A percentile compares a stretch with the other conserved stretches of the same genome.
Conservation (phyloP, 73 alveolate genomes). For the Uronychia binucleata region DNA sequence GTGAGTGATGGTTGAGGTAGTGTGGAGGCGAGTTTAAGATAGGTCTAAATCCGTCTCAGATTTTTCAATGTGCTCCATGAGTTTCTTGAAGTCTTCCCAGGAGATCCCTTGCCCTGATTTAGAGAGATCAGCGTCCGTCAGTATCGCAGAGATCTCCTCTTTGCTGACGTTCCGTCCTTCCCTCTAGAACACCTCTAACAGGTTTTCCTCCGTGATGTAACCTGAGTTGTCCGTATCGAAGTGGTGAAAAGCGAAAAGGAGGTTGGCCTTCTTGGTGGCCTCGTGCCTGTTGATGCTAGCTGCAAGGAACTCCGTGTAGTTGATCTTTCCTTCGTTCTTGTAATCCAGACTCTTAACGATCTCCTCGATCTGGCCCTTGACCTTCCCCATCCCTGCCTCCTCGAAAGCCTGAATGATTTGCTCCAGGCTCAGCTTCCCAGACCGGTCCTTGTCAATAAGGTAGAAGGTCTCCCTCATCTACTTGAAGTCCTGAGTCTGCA, state of each 20-base stretch:
- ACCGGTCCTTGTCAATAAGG: neutral
- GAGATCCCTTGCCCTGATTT: constrained; percentile 45
- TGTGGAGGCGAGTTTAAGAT: too few species aligned
- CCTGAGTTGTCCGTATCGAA: constrained; percentile 67
- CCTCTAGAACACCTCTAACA: constrained; percentile 62
- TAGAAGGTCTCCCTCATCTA: constrained; percentile 47
- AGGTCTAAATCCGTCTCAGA: too few species aligned
- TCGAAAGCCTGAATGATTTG: constrained; percentile 13
- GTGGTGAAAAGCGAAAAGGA: constrained; percentile 59
- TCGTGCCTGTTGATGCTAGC: constrained; percentile 57
- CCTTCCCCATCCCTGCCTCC: constrained; percentile 23
- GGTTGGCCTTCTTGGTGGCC: constrained; percentile 38
- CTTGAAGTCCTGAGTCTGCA: constrained; percentile 31
- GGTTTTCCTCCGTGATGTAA: constrained; percentile 53
- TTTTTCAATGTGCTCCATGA: constrained; percentile 41
- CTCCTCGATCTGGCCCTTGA: constrained; percentile 16
- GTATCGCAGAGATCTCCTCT: constrained; percentile 47
- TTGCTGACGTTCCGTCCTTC: constrained; percentile 52
- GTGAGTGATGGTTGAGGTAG: too few species aligned
- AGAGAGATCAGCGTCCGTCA: constrained; percentile 48
- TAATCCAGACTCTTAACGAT: constrained; percentile 19
- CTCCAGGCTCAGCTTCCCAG: constrained; percentile 12
- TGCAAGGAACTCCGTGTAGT: constrained; percentile 67
- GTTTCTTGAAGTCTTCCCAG: constrained; percentile 53
- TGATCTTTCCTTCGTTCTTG: constrained; percentile 56